These are phyloP conservation scores for Acer yangbiense DNA, from an alignment of 345 rosid species.

Conservation along the genomic window DNA sequence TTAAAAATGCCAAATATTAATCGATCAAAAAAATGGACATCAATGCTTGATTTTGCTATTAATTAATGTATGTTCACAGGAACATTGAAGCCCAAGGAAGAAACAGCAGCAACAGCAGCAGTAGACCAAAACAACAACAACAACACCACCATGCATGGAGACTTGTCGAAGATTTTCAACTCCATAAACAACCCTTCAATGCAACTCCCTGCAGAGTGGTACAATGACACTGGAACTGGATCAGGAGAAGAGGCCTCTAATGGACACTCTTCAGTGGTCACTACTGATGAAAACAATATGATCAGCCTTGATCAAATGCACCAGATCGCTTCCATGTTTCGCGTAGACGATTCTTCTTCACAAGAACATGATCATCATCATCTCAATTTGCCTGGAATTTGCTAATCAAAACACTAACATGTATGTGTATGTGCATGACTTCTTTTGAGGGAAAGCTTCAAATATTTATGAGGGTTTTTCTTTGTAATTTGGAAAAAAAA, in stretches of 20 bases:
- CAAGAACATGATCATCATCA: background rate
- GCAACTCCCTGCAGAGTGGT: conserved; percentile 41
- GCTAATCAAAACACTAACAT: conserved; percentile 19
- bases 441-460: background rate
- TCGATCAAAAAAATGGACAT: too few species aligned
- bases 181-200: conserved; percentile 31
- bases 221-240: conserved; percentile 34
- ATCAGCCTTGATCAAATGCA: conserved; percentile 56
- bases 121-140: conserved; percentile 30
- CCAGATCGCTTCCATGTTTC: conserved; percentile 56
- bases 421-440: too few species aligned
- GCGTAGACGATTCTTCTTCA: conserved; percentile 37
- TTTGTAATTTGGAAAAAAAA: conserved; percentile 1
- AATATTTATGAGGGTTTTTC: background rate
- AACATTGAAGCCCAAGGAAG: conserved; percentile 36
- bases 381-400: conserved; percentile 48
- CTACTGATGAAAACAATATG: conserved; percentile 44
- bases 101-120: conserved; percentile 12
- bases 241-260: conserved; percentile 43
- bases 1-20: too few species aligned
- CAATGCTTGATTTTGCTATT: background rate
- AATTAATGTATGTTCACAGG: conserved; percentile 24
- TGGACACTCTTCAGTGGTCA: conserved; percentile 51
- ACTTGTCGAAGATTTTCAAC: conserved; percentile 46
- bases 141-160: conserved; percentile 38